A percentile compares a stretch with the other conserved stretches of the same genome.
phyloP scores from a whole-genome alignment of 306 rosid genomes.

The Albizia julibrissin region DNA sequence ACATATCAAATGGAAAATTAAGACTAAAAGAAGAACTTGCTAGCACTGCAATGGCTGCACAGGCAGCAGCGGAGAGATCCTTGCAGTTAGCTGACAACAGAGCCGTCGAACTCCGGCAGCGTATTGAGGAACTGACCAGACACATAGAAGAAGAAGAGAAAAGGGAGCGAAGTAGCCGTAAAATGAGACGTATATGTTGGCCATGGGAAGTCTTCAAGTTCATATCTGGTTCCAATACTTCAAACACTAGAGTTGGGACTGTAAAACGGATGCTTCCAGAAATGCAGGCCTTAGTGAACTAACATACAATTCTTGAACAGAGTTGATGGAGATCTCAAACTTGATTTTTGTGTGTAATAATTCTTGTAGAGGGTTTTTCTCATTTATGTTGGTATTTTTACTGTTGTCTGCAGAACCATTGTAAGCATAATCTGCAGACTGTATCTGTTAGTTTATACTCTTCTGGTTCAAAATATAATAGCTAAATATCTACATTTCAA shows the following conservation, averaged over 20 bases:
- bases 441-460: neutral
- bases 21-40: slow-evolving; percentile 79
- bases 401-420: neutral
- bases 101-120: slow-evolving; percentile 56
- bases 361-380: neutral
- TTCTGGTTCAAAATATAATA: no score
- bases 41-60: slow-evolving; percentile 73
- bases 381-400: neutral
- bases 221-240: slow-evolving; percentile 31
- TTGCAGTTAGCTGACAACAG: slow-evolving; percentile 70
- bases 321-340: slow-evolving; percentile 20
- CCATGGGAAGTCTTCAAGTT: slow-evolving; percentile 67
- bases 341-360: slow-evolving; percentile 9
- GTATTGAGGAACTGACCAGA: slow-evolving; percentile 58
- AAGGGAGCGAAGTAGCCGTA: slow-evolving; percentile 47
- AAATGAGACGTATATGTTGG: slow-evolving; percentile 72
- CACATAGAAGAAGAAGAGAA: slow-evolving; percentile 74
- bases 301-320: slow-evolving; percentile 22
- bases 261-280: slow-evolving; percentile 66
- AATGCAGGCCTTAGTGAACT: slow-evolving; percentile 69
- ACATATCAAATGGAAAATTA: slow-evolving; percentile 64
- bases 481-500: no score
- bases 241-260: slow-evolving; percentile 40
- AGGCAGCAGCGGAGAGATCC: slow-evolving; percentile 84
- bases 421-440: neutral